Evolutionary conservation across 352 stramenopile species (phyloP).

Genomic region (Pythium folliculosum): DNA sequence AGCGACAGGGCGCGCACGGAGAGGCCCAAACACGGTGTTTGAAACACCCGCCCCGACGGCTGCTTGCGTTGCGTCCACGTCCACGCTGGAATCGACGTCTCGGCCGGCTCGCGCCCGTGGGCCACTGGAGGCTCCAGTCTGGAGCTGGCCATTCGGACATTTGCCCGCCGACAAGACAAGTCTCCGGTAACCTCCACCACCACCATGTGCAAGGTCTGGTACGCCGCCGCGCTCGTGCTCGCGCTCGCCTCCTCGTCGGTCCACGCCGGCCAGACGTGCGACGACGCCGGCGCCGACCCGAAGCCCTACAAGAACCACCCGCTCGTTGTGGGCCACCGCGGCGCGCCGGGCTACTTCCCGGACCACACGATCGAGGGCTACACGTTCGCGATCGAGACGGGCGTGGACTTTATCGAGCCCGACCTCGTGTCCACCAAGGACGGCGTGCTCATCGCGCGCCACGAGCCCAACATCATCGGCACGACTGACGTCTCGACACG

Average conservation of each 20-base stretch:
- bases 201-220: slow-evolving; percentile 53
- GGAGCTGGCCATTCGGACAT: not conserved
- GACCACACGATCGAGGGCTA: slow-evolving; percentile 91
- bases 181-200: not conserved
- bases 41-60: too few relatives aligned
- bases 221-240: slow-evolving; percentile 33
- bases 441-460: slow-evolving; percentile 76
- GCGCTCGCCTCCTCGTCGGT: slow-evolving; percentile 29
- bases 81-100: too few relatives aligned
- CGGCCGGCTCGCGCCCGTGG: too few relatives aligned
- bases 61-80: too few relatives aligned
- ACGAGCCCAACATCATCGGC: slow-evolving; percentile 88
- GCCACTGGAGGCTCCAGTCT: too few relatives aligned
- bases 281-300: slow-evolving; percentile 34
- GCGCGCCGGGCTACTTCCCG: slow-evolving; percentile 87
- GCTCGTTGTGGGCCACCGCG: slow-evolving; percentile 81
- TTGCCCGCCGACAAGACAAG: not conserved
- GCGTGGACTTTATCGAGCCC: slow-evolving; percentile 92
- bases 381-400: slow-evolving; percentile 86
- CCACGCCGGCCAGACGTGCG: slow-evolving; percentile 35
- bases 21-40: not conserved
- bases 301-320: slow-evolving; percentile 40
- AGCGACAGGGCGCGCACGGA: not conserved
- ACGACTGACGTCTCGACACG: slow-evolving; percentile 88
- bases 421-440: slow-evolving; percentile 90